Base-by-base conservation (phyloP, 306 rosid species). In the Dalbergia cultrata region DNA sequence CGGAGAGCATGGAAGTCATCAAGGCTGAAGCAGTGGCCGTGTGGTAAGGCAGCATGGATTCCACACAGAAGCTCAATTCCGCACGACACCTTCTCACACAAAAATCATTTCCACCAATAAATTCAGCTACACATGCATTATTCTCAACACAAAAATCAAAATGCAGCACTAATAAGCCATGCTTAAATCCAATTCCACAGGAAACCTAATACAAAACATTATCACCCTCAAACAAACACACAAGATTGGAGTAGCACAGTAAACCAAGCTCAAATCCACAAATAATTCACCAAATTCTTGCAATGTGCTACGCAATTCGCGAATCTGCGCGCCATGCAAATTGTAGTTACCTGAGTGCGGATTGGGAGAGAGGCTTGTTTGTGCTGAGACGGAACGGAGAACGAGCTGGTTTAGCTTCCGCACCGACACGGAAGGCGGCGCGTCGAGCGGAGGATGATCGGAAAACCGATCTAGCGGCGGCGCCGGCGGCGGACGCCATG, bases 41-140 rank as follows among this genome's bases (percentile, higher is more conserved):
- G 78, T 94, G 98, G 75, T 89, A 90, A 4, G 98, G 97, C 78
- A 94, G 78, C 98, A 94, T 89, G 13, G 97, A 90, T 79, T 94
- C 97, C 83, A 87, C 82, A 71, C 97, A 92, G 82, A 84, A 88
- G 84, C 96, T 87, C 93, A 88, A 65, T 81, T 89, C 86, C 78
- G 67, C 91, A 19, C 94, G 92, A 71, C 60, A 76, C 90, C 98
- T 91, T 67, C 56, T 80, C 78, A 37, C 11, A 78, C 44, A 78
- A 60, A 19, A 4, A 26, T 26, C 82, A 77, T 53, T 65, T 66
- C 54, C 54, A 65, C 6, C 17, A 8, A 39, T 14, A 12, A 5
- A 52, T 67, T 57, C 50, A 37, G 5, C 41, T 7, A 7, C 41
- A 7, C 41, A 37, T 37, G 41, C 41, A 37, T 37, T 37, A 56